phyloP scores from a whole-genome alignment of 1,284 basidiomycete genomes.

The Microstroma glucosiphilum region DNA sequence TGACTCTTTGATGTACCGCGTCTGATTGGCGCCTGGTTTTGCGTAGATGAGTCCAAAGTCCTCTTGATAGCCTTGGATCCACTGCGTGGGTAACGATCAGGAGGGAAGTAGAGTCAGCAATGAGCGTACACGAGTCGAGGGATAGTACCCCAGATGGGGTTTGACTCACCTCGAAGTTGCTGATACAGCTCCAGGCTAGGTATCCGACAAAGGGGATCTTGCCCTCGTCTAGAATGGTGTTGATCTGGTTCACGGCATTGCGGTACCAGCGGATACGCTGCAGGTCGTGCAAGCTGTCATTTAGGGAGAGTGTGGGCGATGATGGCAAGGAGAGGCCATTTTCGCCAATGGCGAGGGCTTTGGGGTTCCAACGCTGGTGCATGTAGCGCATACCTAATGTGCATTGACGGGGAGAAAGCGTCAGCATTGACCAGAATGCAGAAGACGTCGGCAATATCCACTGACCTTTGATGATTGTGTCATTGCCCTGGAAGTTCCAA shows the following conservation, averaged over 20 bases:
- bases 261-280: constrained; percentile 18
- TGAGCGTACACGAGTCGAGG: too few species aligned
- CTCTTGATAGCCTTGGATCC: constrained; percentile 6
- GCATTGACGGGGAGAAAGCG: not conserved
- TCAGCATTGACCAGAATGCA: not conserved
- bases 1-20: constrained; percentile 10
- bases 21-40: constrained; percentile 12
- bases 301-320: not conserved
- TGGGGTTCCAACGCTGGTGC: constrained; percentile 9
- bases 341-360: constrained; percentile 14
- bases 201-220: constrained; percentile 13
- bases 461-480: constrained; percentile 10
- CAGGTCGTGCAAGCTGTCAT: constrained; percentile 12
- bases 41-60: constrained; percentile 19
- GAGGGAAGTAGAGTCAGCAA: too few species aligned
- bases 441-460: not conserved
- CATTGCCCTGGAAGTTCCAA: constrained; percentile 17
- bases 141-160: constrained; percentile 9
- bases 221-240: constrained; percentile 11
- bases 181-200: constrained; percentile 16
- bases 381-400: constrained; percentile 10
- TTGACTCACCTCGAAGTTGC: constrained; percentile 10
- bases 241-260: constrained; percentile 10
- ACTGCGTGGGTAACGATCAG: too few species aligned
- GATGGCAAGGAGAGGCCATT: constrained; percentile 12